phyloP scores from a whole-genome alignment of 352 stramenopile genomes.

The Plasmopara muralis region DNA sequence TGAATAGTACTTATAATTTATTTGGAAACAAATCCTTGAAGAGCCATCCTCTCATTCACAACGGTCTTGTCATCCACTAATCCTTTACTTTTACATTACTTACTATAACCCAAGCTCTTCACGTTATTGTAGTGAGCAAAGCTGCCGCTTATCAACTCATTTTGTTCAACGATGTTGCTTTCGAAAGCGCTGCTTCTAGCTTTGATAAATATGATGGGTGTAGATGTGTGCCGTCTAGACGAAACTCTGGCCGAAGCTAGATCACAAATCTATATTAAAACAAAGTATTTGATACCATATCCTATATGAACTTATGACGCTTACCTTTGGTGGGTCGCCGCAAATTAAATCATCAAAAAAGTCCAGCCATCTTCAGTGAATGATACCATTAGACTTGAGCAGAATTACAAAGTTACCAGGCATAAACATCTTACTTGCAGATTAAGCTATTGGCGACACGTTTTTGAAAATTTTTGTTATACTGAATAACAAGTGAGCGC shows the following conservation, averaged over 20 bases:
- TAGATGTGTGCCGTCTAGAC: slow-evolving; percentile 84
- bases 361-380: slow-evolving; percentile 71
- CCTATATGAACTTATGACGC: neutral
- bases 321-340: slow-evolving; percentile 39
- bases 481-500: slow-evolving; percentile 69
- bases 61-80: no score
- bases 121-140: no score
- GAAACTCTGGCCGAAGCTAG: slow-evolving; percentile 46
- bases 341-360: slow-evolving; percentile 81
- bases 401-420: neutral
- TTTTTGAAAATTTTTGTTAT: slow-evolving; percentile 67
- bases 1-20: no score
- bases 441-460: slow-evolving; percentile 32
- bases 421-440: slow-evolving; percentile 28
- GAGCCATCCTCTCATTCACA: no score
- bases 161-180: neutral
- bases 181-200: slow-evolving; percentile 31
- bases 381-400: neutral
- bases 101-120: no score
- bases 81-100: no score
- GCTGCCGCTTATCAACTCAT: neutral
- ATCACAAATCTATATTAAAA: neutral
- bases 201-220: slow-evolving; percentile 59
- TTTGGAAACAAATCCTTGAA: no score
- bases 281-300: neutral